Evolutionary conservation across 495 filamentous ascomycete species (phyloP).

Genomic region (Hypoxylon perforatum): DNA sequence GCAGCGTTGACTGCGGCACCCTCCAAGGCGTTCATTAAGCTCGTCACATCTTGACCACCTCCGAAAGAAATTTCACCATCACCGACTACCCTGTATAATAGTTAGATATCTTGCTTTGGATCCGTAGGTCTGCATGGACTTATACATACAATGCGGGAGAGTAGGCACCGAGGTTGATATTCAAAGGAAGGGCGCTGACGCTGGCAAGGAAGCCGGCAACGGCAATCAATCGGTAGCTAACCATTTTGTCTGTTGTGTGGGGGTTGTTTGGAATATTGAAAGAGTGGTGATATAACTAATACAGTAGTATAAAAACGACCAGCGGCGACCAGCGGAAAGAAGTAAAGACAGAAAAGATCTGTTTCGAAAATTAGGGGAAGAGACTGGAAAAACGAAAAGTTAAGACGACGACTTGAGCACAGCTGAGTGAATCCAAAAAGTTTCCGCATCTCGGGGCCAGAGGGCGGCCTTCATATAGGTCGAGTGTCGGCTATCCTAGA

Average conservation of each 20-base stretch:
- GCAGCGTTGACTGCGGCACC: constrained; percentile 61
- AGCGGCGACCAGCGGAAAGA: constrained; percentile 56
- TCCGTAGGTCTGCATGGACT: background rate
- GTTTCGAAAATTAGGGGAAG: constrained; percentile 37
- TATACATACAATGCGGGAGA: constrained; percentile 62
- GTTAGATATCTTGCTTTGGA: constrained; percentile 26
- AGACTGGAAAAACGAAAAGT: constrained; percentile 42
- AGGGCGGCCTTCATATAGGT: constrained; percentile 47
- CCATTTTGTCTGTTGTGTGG: constrained; percentile 51
- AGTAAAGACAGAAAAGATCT: constrained; percentile 39
- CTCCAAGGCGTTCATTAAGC: constrained; percentile 60
- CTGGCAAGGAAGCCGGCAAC: constrained; percentile 54
- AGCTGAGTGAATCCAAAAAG: constrained; percentile 49
- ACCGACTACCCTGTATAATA: constrained; percentile 59
- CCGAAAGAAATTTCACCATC: constrained; percentile 72
- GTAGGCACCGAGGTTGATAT: constrained; percentile 70
- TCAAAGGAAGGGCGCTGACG: constrained; percentile 62
- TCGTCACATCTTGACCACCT: constrained; percentile 62
- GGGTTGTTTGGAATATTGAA: constrained; percentile 25
- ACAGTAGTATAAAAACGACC: constrained; percentile 47
- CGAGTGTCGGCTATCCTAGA: constrained; percentile 24
- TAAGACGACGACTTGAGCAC: constrained; percentile 49
- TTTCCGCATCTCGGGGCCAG: constrained; percentile 34
- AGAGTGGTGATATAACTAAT: constrained; percentile 35
- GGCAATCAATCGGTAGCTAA: constrained; percentile 52